A percentile compares a stretch with the other conserved stretches of the same genome.
phyloP scores from a whole-genome alignment of 2,329 filamentous ascomycete species.

The Pseudogymnoascus verrucosus region DNA sequence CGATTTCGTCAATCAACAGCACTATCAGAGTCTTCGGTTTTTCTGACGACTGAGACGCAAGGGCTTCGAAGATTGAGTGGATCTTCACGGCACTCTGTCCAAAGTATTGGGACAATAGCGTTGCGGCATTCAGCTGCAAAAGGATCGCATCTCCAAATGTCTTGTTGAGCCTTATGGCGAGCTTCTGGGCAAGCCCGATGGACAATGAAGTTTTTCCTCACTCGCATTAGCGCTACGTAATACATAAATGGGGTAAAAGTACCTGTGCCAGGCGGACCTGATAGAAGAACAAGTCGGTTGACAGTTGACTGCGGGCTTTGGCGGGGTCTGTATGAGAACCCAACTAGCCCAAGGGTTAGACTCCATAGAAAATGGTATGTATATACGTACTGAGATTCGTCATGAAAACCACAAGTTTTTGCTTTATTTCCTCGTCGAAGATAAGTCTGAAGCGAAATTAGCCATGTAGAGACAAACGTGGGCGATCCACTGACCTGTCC shows the following conservation, averaged over 20 bases:
- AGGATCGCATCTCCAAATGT: slow-evolving; percentile 31
- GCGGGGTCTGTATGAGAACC: slow-evolving; percentile 14
- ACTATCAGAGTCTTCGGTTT: slow-evolving; percentile 20
- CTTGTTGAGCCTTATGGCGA: slow-evolving; percentile 36
- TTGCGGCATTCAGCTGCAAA: slow-evolving; percentile 38
- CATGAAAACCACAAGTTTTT: slow-evolving; percentile 23
- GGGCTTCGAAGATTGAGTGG: slow-evolving; percentile 33
- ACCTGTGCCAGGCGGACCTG: slow-evolving; percentile 79
- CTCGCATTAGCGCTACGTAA: background rate
- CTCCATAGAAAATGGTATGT: slow-evolving; percentile 15
- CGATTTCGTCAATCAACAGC: slow-evolving; percentile 29
- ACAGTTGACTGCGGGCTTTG: slow-evolving; percentile 73
- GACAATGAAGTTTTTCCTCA: slow-evolving; percentile 75
- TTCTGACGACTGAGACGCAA: slow-evolving; percentile 25
- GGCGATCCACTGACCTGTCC: background rate
- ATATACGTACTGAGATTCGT: slow-evolving; percentile 16
- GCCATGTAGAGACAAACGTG: background rate
- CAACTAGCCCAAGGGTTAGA: slow-evolving; percentile 13
- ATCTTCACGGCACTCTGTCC: slow-evolving; percentile 39
- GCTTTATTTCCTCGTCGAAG: slow-evolving; percentile 25
- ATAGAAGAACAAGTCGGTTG: slow-evolving; percentile 90
- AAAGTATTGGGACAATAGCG: slow-evolving; percentile 39
- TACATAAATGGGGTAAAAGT: too few relatives aligned
- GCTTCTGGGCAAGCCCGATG: slow-evolving; percentile 74
- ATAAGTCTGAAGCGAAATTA: slow-evolving; percentile 20